Conservation (phyloP, 441 rosid genomes). For the Croton setiger region DNA sequence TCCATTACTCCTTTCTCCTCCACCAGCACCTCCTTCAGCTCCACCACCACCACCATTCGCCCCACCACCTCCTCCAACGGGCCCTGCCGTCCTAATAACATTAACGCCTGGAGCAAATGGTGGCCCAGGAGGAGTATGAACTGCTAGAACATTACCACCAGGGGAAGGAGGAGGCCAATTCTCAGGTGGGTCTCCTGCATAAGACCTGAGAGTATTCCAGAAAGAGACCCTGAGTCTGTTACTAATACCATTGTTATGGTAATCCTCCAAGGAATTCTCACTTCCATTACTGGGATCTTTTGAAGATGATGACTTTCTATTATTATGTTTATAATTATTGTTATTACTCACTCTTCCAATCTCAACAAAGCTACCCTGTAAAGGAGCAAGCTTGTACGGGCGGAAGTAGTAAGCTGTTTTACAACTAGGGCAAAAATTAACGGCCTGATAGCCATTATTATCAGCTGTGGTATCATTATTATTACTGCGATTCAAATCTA, state of each 20-base stretch:
- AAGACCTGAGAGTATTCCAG: slow-evolving; percentile 70
- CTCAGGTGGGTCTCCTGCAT: slow-evolving; percentile 68
- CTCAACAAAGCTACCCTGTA: slow-evolving; percentile 86
- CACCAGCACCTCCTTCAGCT: slow-evolving; percentile 19
- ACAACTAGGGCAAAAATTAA: slow-evolving; percentile 89
- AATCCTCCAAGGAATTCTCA: slow-evolving; percentile 30
- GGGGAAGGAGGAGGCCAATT: slow-evolving; percentile 52
- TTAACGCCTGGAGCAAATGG: slow-evolving; percentile 66
- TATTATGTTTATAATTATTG: slow-evolving; percentile 16
- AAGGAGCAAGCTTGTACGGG: slow-evolving; percentile 61
- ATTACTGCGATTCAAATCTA: slow-evolving; percentile 16
- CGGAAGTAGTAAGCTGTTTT: slow-evolving; percentile 77
- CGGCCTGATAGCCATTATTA: slow-evolving; percentile 43
- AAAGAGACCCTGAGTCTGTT: slow-evolving; percentile 49
- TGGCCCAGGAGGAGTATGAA: slow-evolving; percentile 67
- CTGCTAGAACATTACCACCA: slow-evolving; percentile 52
- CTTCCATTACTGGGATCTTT: not conserved
- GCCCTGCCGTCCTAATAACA: slow-evolving; percentile 41
- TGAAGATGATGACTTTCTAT: slow-evolving; percentile 19
- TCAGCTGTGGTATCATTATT: not conserved
- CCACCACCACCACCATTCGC: slow-evolving; percentile 32
- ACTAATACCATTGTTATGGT: slow-evolving; percentile 13
- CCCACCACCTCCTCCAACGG: slow-evolving; percentile 27
- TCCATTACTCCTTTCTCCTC: slow-evolving; percentile 31
- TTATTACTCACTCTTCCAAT: slow-evolving; percentile 47